A percentile compares a stretch with the other conserved stretches of the same genome.
Conservation (phyloP, 2,329 filamentous ascomycete species). For the Phaeomoniella chlamydospora region DNA sequence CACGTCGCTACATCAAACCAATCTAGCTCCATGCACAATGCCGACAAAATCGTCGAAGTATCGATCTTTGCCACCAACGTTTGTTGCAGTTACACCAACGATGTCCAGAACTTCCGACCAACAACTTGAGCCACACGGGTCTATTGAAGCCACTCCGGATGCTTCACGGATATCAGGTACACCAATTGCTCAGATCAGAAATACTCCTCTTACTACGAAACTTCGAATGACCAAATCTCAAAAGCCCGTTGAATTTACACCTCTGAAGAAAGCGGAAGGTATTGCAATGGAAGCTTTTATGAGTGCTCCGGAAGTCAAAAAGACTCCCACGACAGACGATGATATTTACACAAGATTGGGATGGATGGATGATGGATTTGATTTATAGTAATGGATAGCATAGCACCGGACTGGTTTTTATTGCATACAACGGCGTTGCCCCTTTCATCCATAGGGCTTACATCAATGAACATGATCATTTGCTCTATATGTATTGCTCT, state of each 20-base stretch:
- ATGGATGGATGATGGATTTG: background rate
- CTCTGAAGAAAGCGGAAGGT: constrained; percentile 9
- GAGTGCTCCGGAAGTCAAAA: constrained; percentile 15
- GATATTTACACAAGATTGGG: background rate
- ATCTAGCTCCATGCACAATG: background rate
- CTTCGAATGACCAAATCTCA: constrained; percentile 6
- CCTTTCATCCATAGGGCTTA: too few relatives aligned
- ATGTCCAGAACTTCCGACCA: constrained; percentile 3
- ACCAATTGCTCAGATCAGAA: background rate
- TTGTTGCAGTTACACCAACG: constrained; percentile 6
- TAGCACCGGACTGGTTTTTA: background rate
- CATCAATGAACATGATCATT: background rate
- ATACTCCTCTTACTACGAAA: background rate
- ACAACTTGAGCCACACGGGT: too few relatives aligned
- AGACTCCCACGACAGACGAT: background rate
- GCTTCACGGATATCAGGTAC: constrained; percentile 6
- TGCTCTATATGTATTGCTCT: too few relatives aligned
- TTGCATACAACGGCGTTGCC: background rate
- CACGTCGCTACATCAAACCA: background rate
- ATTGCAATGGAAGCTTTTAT: constrained; percentile 10
- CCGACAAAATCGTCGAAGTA: background rate
- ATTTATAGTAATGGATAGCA: background rate
- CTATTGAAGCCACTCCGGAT: constrained; percentile 4
- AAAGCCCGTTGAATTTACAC: constrained; percentile 7
- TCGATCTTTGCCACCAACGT: constrained; percentile 1